Evolutionary conservation across 1,139 yeast species (phyloP), one percentile per base, ranked within the genome.

Genomic region (Saccharomyces hybrid): DNA sequence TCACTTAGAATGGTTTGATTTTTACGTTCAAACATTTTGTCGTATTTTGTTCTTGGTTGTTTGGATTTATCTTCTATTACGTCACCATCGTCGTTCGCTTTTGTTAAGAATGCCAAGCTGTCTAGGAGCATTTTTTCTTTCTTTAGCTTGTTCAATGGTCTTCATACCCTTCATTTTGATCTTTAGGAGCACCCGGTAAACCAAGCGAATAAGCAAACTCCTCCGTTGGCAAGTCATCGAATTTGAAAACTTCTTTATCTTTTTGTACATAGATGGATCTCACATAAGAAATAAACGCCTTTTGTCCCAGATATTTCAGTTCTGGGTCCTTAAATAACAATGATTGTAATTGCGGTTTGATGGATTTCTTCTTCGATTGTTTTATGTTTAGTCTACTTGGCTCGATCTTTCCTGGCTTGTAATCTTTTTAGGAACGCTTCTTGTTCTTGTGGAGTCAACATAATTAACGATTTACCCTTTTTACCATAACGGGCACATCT

Each of bases 401-500:
- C 47, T 84, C 87, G 48, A 93, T 85, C 58, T 82, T 83, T 63
- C 82, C 82, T 82, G 2, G 78, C 68, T 58, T 77, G 75, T 55
- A 95, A 71, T 60, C 88, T 79, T 55, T 80, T 80, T 57, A 88
- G 70, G 77, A 93, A 87, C 1, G 83, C 88, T 59, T 82, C 85
- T 65, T 86, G 90, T 71, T 93, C 99, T 47, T 82, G 77, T 2
- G 97, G 96, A 12, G 91, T 78, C 51, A 93, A 73, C 83, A 93
- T 84, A 59, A 93, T 73, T 56, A 93, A 73, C 0, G 97, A 88
- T 64, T 87, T 86, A 28, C 99, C 99, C 56, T 78, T 78, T 66
- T 93, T 84, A 26, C 97, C 97, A 65, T 88, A 90, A 64, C 99
- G 79, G 1, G 99, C 99, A 50, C 93, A 86, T 72, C 99, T 82